These are phyloP conservation scores for Mucor irregularis DNA, from an alignment of 371 early-diverging fungal genomes.

Conservation along the genomic window DNA sequence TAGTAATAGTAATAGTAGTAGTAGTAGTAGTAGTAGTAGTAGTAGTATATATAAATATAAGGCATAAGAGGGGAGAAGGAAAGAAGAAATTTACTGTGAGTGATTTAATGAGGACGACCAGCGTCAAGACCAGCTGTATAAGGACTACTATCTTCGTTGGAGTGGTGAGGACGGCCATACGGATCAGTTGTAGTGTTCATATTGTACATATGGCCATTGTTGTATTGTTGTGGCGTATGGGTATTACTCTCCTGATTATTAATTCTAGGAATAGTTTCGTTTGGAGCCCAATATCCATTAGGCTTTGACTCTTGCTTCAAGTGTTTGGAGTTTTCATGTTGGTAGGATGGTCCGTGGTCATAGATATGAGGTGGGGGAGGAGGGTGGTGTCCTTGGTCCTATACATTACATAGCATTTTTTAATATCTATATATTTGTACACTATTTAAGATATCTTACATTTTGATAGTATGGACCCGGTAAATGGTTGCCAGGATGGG, in stretches of 20 bases:
- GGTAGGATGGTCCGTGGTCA: neutral
- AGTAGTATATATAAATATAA: neutral
- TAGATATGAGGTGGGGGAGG: conserved; percentile 8
- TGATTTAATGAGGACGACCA: conserved; percentile 13
- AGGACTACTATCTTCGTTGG: neutral
- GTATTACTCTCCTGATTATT: too few species aligned
- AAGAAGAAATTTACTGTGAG: neutral
- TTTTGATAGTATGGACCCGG: conserved; percentile 8
- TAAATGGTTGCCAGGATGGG: neutral
- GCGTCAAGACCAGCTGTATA: conserved; percentile 16
- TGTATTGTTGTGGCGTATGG: conserved; percentile 1
- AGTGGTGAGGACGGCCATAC: conserved; percentile 6
- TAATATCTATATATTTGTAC: neutral
- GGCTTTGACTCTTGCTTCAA: neutral
- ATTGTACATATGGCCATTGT: neutral
- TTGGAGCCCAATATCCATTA: neutral
- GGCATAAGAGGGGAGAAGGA: neutral
- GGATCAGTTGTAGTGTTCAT: conserved; percentile 5
- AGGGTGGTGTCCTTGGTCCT: neutral
- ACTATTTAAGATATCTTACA: neutral
- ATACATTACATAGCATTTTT: neutral
- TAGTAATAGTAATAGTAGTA: too few species aligned
- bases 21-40: too few species aligned
- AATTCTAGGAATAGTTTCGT: neutral
- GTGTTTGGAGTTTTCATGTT: neutral